Evolutionary conservation across 2,329 filamentous ascomycete species (phyloP).

Genomic region (Clathrospora elynae): DNA sequence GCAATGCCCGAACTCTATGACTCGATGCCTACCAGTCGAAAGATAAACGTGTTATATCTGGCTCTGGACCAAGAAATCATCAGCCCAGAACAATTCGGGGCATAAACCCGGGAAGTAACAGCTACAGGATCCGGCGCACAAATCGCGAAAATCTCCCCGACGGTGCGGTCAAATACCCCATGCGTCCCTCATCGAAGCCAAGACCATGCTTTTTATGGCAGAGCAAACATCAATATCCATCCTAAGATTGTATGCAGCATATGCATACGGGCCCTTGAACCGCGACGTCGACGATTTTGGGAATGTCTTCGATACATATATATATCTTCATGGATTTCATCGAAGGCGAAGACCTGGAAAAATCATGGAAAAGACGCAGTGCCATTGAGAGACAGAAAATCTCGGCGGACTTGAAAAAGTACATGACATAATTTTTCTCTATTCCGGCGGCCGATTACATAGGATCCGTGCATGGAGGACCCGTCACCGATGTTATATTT

Average conservation of each 20-base stretch:
- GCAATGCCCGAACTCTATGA: slow-evolving; percentile 26
- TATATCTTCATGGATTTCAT: slow-evolving; percentile 29
- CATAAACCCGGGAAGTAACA: slow-evolving; percentile 13
- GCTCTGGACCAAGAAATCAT: slow-evolving; percentile 23
- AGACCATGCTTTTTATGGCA: slow-evolving; percentile 22
- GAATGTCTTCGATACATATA: slow-evolving; percentile 22
- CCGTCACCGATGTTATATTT: slow-evolving; percentile 29
- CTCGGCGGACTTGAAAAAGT: slow-evolving; percentile 18
- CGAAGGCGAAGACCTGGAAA: slow-evolving; percentile 20
- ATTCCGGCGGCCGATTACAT: slow-evolving; percentile 21
- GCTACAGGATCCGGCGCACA: slow-evolving; percentile 7
- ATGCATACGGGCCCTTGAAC: slow-evolving; percentile 23
- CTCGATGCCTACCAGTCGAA: slow-evolving; percentile 20
- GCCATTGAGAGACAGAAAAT: slow-evolving; percentile 24
- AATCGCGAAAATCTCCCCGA: slow-evolving; percentile 18
- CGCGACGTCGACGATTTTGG: slow-evolving; percentile 16
- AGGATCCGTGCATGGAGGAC: slow-evolving; percentile 23
- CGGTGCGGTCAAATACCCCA: slow-evolving; percentile 23
- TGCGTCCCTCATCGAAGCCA: slow-evolving; percentile 28
- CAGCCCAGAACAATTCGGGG: slow-evolving; percentile 20
- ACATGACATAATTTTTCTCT: slow-evolving; percentile 25
- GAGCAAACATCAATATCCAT: slow-evolving; percentile 25
- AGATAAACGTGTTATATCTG: slow-evolving; percentile 22
- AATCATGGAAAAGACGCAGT: slow-evolving; percentile 18
- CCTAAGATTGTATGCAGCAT: slow-evolving; percentile 24